phyloP scores from a whole-genome alignment of 352 stramenopile genomes.

The Pelagophyceae sp. region DNA sequence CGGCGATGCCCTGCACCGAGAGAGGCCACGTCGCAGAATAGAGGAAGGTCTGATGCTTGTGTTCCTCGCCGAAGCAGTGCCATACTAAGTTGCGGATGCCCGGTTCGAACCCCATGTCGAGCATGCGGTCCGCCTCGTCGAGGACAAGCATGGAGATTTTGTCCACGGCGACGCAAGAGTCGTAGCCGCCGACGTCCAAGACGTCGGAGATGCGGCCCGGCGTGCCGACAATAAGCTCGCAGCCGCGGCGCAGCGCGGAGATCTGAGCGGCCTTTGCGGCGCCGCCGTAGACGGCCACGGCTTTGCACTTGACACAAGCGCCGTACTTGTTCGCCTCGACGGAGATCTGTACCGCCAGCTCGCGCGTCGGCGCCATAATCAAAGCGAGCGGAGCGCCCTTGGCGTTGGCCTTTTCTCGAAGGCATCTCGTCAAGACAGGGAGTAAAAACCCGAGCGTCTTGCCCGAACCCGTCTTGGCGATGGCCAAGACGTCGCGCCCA shows the following conservation, averaged over 20 bases:
- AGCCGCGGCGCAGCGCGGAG: conserved; percentile 66
- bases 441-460: conserved; percentile 97
- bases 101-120: conserved; percentile 75
- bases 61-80: conserved; percentile 41
- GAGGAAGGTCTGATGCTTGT: conserved; percentile 58
- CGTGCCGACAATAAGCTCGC: conserved; percentile 85
- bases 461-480: conserved; percentile 96
- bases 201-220: no score
- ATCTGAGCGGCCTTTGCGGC: conserved; percentile 83
- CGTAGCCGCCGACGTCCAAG: conserved; percentile 77
- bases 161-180: no score
- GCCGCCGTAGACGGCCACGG: conserved; percentile 80
- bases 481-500: conserved; percentile 93
- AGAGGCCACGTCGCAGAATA: conserved; percentile 60
- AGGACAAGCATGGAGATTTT: conserved; percentile 77
- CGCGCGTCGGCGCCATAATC: conserved; percentile 90
- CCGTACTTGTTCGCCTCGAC: conserved; percentile 78
- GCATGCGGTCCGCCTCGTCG: conserved; percentile 72
- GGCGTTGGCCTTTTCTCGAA: background rate
- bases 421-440: conserved; percentile 65
- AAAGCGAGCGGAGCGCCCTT: conserved; percentile 65
- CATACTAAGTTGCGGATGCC: conserved; percentile 73
- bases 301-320: conserved; percentile 52
- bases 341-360: conserved; percentile 90
- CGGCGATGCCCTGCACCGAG: conserved; percentile 54